phyloP scores from a whole-genome alignment of 495 filamentous ascomycete species.

The Podospora tetraspora region DNA sequence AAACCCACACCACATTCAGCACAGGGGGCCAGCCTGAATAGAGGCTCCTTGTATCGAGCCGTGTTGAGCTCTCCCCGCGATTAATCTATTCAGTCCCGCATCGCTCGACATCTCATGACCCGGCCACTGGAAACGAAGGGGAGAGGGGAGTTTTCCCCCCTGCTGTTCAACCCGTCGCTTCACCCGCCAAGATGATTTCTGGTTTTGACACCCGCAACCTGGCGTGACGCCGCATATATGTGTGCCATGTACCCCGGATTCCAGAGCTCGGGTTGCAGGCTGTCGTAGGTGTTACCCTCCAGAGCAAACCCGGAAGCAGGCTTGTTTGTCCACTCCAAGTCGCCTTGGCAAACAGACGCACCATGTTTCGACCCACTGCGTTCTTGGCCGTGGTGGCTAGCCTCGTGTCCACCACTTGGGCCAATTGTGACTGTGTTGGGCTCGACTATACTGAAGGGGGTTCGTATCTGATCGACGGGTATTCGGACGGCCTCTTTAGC shows the following conservation, averaged over 20 bases:
- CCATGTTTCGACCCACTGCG: constrained; percentile 1
- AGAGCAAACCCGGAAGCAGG: neutral
- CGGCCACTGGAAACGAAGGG: constrained; percentile 14
- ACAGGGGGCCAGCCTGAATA: constrained; percentile 11
- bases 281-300: neutral
- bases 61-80: constrained; percentile 5
- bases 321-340: neutral
- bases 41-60: constrained; percentile 13
- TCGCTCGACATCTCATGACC: constrained; percentile 7
- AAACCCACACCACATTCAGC: constrained; percentile 1
- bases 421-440: constrained; percentile 21
- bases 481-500: constrained; percentile 22
- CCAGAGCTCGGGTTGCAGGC: neutral
- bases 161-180: neutral
- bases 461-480: constrained; percentile 29
- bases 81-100: constrained; percentile 9
- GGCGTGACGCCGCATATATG: neutral
- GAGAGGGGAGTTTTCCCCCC: neutral
- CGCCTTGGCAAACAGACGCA: neutral
- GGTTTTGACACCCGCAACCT: neutral
- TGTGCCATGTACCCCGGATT: constrained; percentile 7
- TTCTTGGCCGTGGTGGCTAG: constrained; percentile 8
- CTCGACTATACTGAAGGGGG: constrained; percentile 32
- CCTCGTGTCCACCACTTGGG: neutral
- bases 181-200: neutral